These are phyloP conservation scores for Domatiomyces catenatus DNA, from an alignment of 2,329 filamentous ascomycete species.

Conservation along the genomic window DNA sequence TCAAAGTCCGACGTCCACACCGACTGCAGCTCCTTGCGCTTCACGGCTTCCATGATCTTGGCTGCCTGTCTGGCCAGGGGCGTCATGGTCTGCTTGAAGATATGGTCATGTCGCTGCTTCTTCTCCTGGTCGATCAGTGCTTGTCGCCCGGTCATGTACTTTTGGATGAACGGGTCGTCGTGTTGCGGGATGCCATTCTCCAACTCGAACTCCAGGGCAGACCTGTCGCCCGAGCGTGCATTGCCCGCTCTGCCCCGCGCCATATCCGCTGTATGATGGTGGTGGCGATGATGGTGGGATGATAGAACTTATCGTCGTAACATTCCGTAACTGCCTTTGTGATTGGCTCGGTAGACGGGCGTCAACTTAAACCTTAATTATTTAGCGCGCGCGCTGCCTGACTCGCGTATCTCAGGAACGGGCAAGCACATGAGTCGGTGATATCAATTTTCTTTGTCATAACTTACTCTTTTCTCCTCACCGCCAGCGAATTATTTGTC, in stretches of 20 bases:
- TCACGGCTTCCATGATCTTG: slow-evolving; percentile 63
- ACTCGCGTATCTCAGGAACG: not conserved
- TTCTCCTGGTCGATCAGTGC: slow-evolving; percentile 68
- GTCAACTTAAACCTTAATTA: not conserved
- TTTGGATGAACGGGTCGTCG: slow-evolving; percentile 62
- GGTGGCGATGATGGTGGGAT: not conserved
- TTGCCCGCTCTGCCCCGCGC: slow-evolving; percentile 8
- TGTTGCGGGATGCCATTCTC: slow-evolving; percentile 32
- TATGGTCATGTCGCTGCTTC: slow-evolving; percentile 60
- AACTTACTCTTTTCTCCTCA: not conserved
- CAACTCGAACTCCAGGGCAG: slow-evolving; percentile 20
- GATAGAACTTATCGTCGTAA: not conserved
- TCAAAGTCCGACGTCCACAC: slow-evolving; percentile 65
- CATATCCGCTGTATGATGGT: slow-evolving; percentile 2
- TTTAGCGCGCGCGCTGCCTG: not conserved
- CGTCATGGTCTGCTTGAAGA: slow-evolving; percentile 59
- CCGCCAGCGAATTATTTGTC: not conserved
- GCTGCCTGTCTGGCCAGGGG: slow-evolving; percentile 65
- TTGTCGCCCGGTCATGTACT: slow-evolving; percentile 63
- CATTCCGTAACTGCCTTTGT: not conserved
- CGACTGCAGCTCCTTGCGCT: slow-evolving; percentile 57
- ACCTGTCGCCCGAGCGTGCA: slow-evolving; percentile 7
- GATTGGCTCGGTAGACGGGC: not conserved
- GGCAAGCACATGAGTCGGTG: not conserved
- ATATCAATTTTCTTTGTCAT: not conserved